Evolutionary conservation across 2,329 filamentous ascomycete genomes (phyloP).

Genomic region (Clarireedia monteithiana): DNA sequence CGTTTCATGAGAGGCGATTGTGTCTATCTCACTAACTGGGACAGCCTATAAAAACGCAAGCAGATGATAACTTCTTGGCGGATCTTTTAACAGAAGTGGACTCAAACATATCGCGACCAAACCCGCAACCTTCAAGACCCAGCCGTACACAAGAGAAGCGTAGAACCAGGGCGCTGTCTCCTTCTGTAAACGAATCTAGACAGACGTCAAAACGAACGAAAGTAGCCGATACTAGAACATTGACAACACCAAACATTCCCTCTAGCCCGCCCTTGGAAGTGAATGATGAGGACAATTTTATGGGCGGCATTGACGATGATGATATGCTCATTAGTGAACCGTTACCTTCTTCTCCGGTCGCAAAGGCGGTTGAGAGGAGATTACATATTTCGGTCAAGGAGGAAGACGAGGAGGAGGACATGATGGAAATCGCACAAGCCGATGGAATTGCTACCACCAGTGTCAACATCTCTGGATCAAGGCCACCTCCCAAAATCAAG

Average conservation of each 20-base stretch:
- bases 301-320: slow-evolving; percentile 56
- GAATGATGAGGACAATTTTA: slow-evolving; percentile 50
- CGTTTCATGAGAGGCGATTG: slow-evolving; percentile 11
- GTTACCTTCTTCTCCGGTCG: slow-evolving; percentile 77
- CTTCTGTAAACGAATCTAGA: slow-evolving; percentile 47
- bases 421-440: slow-evolving; percentile 80
- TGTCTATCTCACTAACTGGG: slow-evolving; percentile 16
- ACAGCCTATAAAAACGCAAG: slow-evolving; percentile 70
- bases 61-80: slow-evolving; percentile 81
- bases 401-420: slow-evolving; percentile 66
- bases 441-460: slow-evolving; percentile 61
- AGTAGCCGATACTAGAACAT: slow-evolving; percentile 38
- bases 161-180: slow-evolving; percentile 74
- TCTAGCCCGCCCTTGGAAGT: slow-evolving; percentile 39
- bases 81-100: slow-evolving; percentile 84
- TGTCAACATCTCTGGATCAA: slow-evolving; percentile 78
- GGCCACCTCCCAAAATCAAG: slow-evolving; percentile 67
- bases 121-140: slow-evolving; percentile 54
- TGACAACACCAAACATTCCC: slow-evolving; percentile 23
- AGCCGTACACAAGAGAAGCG: slow-evolving; percentile 69
- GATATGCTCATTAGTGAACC: slow-evolving; percentile 76
- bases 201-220: slow-evolving; percentile 50
- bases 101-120: slow-evolving; percentile 57
- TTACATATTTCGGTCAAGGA: slow-evolving; percentile 51
- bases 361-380: slow-evolving; percentile 70